Evolutionary conservation across 2,329 filamentous ascomycete genomes (phyloP).

Genomic region (Ophiostoma ulmi): DNA sequence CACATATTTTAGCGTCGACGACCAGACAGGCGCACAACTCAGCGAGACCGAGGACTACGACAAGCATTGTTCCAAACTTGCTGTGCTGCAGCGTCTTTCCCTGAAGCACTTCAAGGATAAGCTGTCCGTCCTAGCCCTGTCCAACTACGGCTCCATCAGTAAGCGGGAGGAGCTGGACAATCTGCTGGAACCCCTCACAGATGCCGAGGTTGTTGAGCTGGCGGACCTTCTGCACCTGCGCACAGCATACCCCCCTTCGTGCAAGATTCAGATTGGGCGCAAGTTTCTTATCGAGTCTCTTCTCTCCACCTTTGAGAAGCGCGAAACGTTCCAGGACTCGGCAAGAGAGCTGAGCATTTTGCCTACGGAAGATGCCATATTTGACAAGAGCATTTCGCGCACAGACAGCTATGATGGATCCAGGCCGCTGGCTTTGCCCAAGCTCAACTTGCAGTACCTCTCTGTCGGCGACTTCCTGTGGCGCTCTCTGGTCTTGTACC

Average conservation of each 20-base stretch:
- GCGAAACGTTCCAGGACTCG: conserved; percentile 75
- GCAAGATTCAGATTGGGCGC: conserved; percentile 59
- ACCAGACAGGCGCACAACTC: conserved; percentile 76
- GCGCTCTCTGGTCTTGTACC: conserved; percentile 83
- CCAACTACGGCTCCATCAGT: conserved; percentile 86
- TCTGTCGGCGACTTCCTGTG: conserved; percentile 96
- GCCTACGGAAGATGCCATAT: conserved; percentile 79
- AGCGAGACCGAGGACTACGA: conserved; percentile 70
- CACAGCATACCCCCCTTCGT: conserved; percentile 70
- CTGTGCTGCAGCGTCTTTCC: conserved; percentile 71
- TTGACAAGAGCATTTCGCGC: conserved; percentile 70
- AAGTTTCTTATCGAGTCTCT: conserved; percentile 66
- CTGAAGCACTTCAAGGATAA: conserved; percentile 84
- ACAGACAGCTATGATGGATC: conserved; percentile 87
- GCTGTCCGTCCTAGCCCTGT: conserved; percentile 81
- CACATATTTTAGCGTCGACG: conserved; percentile 81
- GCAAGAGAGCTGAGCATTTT: conserved; percentile 66
- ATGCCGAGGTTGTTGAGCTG: conserved; percentile 67
- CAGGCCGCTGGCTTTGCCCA: conserved; percentile 81
- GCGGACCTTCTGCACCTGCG: conserved; percentile 70
- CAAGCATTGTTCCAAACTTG: conserved; percentile 68
- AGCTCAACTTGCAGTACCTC: conserved; percentile 91
- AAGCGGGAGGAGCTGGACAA: conserved; percentile 71
- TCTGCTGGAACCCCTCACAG: conserved; percentile 66
- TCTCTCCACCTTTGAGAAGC: conserved; percentile 67